Base-by-base conservation (phyloP, 805 yeast species). In the Wickerhamiella occidentalis region DNA sequence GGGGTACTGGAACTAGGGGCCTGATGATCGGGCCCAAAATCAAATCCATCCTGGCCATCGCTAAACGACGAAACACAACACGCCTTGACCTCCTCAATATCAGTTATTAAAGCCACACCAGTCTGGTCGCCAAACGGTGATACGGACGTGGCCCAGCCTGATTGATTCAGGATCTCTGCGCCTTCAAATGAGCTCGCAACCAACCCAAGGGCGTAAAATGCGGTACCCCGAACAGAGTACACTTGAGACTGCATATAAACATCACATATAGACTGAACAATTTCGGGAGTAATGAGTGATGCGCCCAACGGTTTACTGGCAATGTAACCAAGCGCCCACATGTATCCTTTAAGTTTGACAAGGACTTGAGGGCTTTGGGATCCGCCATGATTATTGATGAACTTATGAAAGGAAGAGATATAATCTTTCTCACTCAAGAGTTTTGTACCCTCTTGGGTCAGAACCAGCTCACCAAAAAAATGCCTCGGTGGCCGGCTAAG, bases 301-400 rank as follows among this genome's bases (percentile, higher is more conserved):
- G 82, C 78, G 0, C 96, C 96, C 47, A 73, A 66, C 8, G 74
- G 74, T 1, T 86, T 76, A 0, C 87, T 76, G 1, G 88, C 88
- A 26, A 88, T 78, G 57, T 80, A 79, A 0, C 96, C 96, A 29
- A 85, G 70, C 1, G 94, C 80, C 96, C 96, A 90, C 30, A 90
- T 58, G 29, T 82, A 76, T 9, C 88, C 84, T 59, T 85, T 85
- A 22, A 90, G 63, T 53, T 72, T 73, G 7, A 68, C 29, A 17
- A 69, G 52, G 17, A 65, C 64, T 6, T 70, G 69, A 4, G 66
- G 67, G 18, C 66, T 71, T 6, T 60, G 35, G 9, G 47, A 40
- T 13, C 54, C 56, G 3, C 47, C 50, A 6, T 54, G 57, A 22
- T 55, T 47, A 41, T 54, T 49, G 42, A 67, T 55, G 47, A 55